Base-by-base conservation (phyloP, 352 stramenopile genomes). In the Phytopythium montanum region DNA sequence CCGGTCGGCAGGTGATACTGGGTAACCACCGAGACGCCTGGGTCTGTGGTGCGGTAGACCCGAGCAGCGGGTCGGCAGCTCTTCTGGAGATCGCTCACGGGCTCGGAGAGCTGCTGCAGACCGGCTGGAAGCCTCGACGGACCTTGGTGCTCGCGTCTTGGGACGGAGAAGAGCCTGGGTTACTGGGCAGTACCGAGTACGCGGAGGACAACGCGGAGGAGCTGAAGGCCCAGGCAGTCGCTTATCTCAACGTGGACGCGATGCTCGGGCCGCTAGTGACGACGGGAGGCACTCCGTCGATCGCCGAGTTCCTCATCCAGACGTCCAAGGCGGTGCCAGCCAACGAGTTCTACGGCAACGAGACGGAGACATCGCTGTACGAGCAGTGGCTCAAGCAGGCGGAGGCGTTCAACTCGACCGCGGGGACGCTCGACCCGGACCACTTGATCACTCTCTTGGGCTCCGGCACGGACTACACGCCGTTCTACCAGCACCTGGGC, bases 11-110 rank as follows among this genome's bases (percentile, higher is more conserved):
- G 18, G 77, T 96, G 2, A 29, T 96, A 4, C 59, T 96, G 13
- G 85, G 85, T 19, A 97, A 96, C 69, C 88, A 97, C 65, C 81
- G 90, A 13, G 90, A 97, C 62, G 88, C 87, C 0, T 97, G 90
- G 90, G 85, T 97, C 1, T 96, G 88, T 41, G 90, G 88, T 4
- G 90, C 85, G 1, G 67, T 86, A 1, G 89, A 97, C 61, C 89
- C 89, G 3, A 90, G 87, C 44, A 90, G 71, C n/a, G 89, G 88
- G n/a, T 94, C 88, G 0, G 68, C 84, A 0, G 68, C 70, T 0
- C 57, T 96, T 54, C 31, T 96, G 5, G 89, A 97, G 63, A 76
- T 96, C 18, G 89, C 87, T 1, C 75, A 76, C 28, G 70, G 71
- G 28, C 61, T 93, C 16, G 80, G 82, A 8, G 62, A 70, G 25